These are phyloP conservation scores for Cynanchum wilfordii DNA, from an alignment of 257 asterid species.

Conservation along the genomic window DNA sequence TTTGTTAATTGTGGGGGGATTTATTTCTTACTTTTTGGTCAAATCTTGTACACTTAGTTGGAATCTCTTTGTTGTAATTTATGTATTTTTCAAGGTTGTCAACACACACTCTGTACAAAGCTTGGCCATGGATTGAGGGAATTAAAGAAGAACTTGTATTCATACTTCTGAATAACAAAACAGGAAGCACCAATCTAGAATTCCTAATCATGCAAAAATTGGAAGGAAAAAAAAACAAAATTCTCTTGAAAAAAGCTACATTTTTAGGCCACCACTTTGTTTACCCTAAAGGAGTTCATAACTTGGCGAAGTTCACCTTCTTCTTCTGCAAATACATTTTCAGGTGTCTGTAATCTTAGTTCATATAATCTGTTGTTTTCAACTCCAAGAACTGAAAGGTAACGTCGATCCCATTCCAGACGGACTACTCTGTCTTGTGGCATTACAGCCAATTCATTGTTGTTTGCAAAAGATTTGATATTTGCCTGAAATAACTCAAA, in stretches of 20 bases:
- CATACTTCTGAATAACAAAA: background rate
- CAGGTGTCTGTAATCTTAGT: slow-evolving; percentile 77
- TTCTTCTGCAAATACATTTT: slow-evolving; percentile 61
- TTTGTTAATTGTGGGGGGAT: background rate
- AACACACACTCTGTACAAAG: background rate
- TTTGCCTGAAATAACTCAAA: slow-evolving; percentile 41
- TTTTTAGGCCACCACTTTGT: slow-evolving; percentile 45
- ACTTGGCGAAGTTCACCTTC: slow-evolving; percentile 66
- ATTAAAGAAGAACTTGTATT: background rate
- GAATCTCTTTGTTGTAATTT: background rate
- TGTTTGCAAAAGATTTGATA: slow-evolving; percentile 89
- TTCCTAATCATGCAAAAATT: background rate
- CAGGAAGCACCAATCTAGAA: background rate
- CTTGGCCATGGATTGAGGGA: background rate
- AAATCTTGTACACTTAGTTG: background rate
- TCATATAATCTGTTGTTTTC: slow-evolving; percentile 77
- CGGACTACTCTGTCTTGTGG: slow-evolving; percentile 74
- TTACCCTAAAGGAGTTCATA: slow-evolving; percentile 84
- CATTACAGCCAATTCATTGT: slow-evolving; percentile 92
- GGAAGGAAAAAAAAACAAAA: background rate
- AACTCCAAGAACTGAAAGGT: slow-evolving; percentile 92
- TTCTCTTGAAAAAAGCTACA: background rate
- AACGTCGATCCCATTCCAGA: slow-evolving; percentile 83
- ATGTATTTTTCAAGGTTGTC: too few species aligned
- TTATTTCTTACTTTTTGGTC: background rate